phyloP scores from a whole-genome alignment of 306 rosid genomes.

The Gastrolobium bilobum region DNA sequence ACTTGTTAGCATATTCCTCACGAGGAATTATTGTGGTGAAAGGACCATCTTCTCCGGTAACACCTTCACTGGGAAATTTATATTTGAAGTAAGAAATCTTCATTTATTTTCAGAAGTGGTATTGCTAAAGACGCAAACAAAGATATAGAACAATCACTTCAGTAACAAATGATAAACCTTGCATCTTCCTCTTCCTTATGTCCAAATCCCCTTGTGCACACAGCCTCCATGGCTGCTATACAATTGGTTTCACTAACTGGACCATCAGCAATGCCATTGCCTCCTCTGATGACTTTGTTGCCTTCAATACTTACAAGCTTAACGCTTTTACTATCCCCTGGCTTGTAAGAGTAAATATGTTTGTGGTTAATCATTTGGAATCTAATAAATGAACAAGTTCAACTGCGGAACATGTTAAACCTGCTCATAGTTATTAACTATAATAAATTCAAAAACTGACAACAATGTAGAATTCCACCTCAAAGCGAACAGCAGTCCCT shows the following conservation, averaged over 20 bases:
- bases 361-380: constrained; percentile 41
- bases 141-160: constrained; percentile 29
- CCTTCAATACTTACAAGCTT: constrained; percentile 80
- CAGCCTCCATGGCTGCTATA: constrained; percentile 56
- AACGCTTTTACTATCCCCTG: constrained; percentile 74
- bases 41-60: constrained; percentile 54
- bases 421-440: not conserved
- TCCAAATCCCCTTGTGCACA: constrained; percentile 55
- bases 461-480: constrained; percentile 58
- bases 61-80: constrained; percentile 78
- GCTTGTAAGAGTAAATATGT: constrained; percentile 56
- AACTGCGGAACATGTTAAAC: constrained; percentile 5
- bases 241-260: constrained; percentile 57
- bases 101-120: constrained; percentile 8
- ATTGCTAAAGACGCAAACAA: not conserved
- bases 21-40: constrained; percentile 58
- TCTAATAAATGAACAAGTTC: not conserved
- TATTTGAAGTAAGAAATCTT: constrained; percentile 45
- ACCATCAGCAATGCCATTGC: constrained; percentile 69
- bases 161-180: constrained; percentile 57
- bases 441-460: not conserved
- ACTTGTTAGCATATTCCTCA: constrained; percentile 75
- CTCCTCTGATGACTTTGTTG: constrained; percentile 77
- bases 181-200: constrained; percentile 60
- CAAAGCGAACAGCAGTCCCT: constrained; percentile 80